Base-by-base conservation (phyloP, 2,329 filamentous ascomycete species). In the Paraconiothyrium brasiliense region DNA sequence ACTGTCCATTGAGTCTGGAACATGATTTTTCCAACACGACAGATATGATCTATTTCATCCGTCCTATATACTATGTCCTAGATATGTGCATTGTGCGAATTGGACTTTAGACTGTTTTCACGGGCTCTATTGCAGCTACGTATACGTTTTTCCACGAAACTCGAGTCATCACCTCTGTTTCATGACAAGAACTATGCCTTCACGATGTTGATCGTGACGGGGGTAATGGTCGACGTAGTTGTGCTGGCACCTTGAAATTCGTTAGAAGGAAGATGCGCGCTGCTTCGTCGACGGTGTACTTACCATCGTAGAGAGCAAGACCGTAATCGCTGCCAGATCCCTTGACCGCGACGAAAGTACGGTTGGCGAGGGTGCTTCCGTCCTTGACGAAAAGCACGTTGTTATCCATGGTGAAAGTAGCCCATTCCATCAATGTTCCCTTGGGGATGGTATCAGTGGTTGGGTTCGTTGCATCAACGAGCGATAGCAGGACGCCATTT, bases 361-460 rank as follows among this genome's bases (percentile, higher is more conserved):
- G 61, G 47, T 65, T 70, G 11, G 62, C 66, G 50, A 72, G 54
- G 8, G 67, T 65, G 48, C 66, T 70, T 11, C 73, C 72, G 61
- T 76, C 72, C 46, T 69, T 72, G 5, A 76, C 69, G 13, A 67
- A 66, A 3, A 76, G 47, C 22, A 70, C 63, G 27, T 70, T 69
- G 39, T 64, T 67, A 32, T 75, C 69, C 54, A 66, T 67, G 1
- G 71, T 73, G 57, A 76, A 76, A 1, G 71, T 72, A 16, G 65
- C 69, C 71, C 72, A 74, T 52, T 76, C 72, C 64, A 73, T 72
- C 56, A 70, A 44, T 52, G 69, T 65, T 16, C 73, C 71, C 14
- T 55, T 59, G 6, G 71, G 71, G 56, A 76, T 73, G 13, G 13
- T 68, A 20, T 47, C 59, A 2, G 51, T 57, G 22, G 52, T 64